phyloP scores from a whole-genome alignment of 2,329 filamentous ascomycete species.

The Chaetothyriales sp. region DNA sequence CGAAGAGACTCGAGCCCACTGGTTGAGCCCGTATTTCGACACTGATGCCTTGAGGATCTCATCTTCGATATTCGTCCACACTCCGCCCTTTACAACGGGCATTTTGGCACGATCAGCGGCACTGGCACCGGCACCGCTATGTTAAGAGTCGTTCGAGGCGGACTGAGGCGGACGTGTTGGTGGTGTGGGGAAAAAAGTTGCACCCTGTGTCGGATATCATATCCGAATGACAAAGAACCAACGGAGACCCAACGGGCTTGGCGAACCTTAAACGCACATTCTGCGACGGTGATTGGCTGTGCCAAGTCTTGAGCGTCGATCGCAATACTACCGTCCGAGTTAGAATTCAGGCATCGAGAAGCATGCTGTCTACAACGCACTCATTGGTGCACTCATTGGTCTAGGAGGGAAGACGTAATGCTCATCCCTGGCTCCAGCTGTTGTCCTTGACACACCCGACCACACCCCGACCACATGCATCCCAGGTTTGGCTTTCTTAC shows the following conservation, averaged over 20 bases:
- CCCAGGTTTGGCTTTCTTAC: neutral
- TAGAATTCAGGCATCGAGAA: too few species aligned
- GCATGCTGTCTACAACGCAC: neutral
- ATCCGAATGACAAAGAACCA: neutral
- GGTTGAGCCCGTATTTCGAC: conserved; percentile 87
- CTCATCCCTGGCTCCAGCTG: neutral
- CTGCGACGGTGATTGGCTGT: neutral
- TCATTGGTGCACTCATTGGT: neutral
- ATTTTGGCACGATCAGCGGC: conserved; percentile 25
- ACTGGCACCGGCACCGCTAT: too few species aligned
- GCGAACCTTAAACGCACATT: neutral
- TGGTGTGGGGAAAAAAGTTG: neutral
- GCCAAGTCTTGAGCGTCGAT: too few species aligned
- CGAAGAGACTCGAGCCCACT: conserved; percentile 97
- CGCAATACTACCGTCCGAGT: too few species aligned
- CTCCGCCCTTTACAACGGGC: conserved; percentile 52
- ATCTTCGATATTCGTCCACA: conserved; percentile 64
- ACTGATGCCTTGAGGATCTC: conserved; percentile 94
- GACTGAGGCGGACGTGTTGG: neutral
- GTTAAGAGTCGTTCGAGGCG: too few species aligned
- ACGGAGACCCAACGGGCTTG: neutral
- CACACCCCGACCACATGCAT: neutral
- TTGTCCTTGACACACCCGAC: neutral
- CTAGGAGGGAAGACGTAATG: neutral
- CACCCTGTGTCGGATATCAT: neutral